Base-by-base conservation (phyloP, 176 grass and related monocot genomes). In the Zea luxurians region DNA sequence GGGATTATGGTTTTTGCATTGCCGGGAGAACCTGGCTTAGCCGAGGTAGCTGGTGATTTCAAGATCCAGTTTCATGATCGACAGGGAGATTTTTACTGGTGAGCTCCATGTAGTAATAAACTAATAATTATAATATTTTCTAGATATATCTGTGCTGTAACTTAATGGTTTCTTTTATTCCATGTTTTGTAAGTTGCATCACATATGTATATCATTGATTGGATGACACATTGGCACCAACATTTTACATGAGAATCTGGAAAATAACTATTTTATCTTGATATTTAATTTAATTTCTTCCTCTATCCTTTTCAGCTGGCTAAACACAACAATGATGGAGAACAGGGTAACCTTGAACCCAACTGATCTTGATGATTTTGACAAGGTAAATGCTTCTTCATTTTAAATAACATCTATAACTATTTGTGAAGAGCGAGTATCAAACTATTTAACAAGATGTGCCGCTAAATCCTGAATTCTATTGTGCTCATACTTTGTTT, bases 51-150 rank as follows among this genome's bases (percentile, higher is more conserved):
- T 82, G 92, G 92, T 73, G 96, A 99, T 90, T 99, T 99, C 79
- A 99, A 93, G 83, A 92, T 99, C 78, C 88, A 92, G 38, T 99
- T 99, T 83, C 96, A 99, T 68, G 96, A 93, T 74, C 90, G 86
- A 20, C 92, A 96, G 76, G 96, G 96, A 73, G 92, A 99, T 92
- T 96, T 96, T 71, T 99, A 99, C 84, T 99, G 96, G 96, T 95
- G 57, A 91, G 69, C 27, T 70, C 34, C 20, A 71, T 80, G 75
- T 65, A 48, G 8, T 76, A 53, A 55, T 70, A 47, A 78, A 55
- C 37, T 66, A 73, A 15, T 71, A 75, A 34, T 66, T 62, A 15
- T 73, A 75, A 60, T 74, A 65, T 68, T 86, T 83, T n/a, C 21
- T 72, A 55, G 7, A 57, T 9, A 43, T 34, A 74, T 66, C 15